phyloP scores from a whole-genome alignment of 495 filamentous ascomycete species.

The Astrocystis sublimbata region DNA sequence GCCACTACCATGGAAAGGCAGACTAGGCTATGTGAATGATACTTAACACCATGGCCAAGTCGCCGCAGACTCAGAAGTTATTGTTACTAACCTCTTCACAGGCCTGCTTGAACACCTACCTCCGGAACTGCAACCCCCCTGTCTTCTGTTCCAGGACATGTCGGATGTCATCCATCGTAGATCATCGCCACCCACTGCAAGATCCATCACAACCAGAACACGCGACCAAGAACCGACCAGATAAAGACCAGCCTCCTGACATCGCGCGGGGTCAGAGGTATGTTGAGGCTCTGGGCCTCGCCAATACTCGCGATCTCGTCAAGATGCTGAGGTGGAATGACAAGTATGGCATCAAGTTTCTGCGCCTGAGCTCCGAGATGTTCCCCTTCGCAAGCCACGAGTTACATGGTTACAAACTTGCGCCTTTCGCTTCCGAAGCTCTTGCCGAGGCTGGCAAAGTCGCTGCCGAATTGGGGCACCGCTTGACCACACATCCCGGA shows the following conservation, averaged over 20 bases:
- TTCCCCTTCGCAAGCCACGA: constrained; percentile 92
- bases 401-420: constrained; percentile 84
- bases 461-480: constrained; percentile 77
- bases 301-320: constrained; percentile 78
- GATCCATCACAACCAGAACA: constrained; percentile 77
- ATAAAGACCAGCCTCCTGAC: constrained; percentile 66
- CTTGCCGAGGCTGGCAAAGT: constrained; percentile 76
- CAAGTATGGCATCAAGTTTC: constrained; percentile 86
- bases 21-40: constrained; percentile 79
- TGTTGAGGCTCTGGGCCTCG: constrained; percentile 74
- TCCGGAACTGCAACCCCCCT: constrained; percentile 79
- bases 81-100: constrained; percentile 35
- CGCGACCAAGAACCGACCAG: constrained; percentile 77
- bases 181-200: constrained; percentile 78
- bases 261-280: constrained; percentile 63
- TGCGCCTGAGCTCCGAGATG: constrained; percentile 93
- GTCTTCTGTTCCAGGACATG: constrained; percentile 92
- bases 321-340: constrained; percentile 95
- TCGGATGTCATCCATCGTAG: constrained; percentile 85
- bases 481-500: constrained; percentile 88
- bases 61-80: not conserved
- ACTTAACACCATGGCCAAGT: constrained; percentile 11
- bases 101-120: constrained; percentile 92
- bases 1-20: constrained; percentile 89
- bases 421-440: constrained; percentile 79